Evolutionary conservation across 345 rosid species (phyloP).

Genomic region (Moricandia moricandioides): DNA sequence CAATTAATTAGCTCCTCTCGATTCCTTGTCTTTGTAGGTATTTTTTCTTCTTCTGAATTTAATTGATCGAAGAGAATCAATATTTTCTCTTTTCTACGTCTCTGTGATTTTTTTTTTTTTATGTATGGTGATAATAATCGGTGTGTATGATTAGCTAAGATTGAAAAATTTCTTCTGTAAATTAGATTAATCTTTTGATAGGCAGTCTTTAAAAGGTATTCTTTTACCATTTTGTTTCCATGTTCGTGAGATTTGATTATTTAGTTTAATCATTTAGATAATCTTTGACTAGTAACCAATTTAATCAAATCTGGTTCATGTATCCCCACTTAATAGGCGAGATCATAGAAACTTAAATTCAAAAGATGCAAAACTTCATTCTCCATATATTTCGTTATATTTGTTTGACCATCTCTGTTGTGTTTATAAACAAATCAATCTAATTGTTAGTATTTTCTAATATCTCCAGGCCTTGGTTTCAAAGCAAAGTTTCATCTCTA

Average conservation of each 20-base stretch:
- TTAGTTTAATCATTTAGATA: not conserved
- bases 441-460: not conserved
- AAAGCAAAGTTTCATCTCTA: not conserved
- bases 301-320: not conserved
- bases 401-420: not conserved
- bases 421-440: not conserved
- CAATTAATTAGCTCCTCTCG: too few species aligned
- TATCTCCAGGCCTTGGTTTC: not conserved
- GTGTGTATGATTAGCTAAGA: slow-evolving; percentile 26
- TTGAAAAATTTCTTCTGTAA: not conserved
- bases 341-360: not conserved
- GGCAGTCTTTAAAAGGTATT: slow-evolving; percentile 33
- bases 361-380: not conserved
- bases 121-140: not conserved
- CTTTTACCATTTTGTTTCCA: slow-evolving; percentile 8
- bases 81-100: not conserved
- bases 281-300: slow-evolving; percentile 24
- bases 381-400: slow-evolving; percentile 5
- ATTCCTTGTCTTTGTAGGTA: too few species aligned
- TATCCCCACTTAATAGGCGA: not conserved
- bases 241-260: not conserved
- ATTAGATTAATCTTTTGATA: slow-evolving; percentile 9
- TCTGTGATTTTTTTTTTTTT: not conserved
- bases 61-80: not conserved
- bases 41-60: not conserved